Percentiles rank a stretch among this genome's conserved stretches.
These are phyloP conservation scores for Rhynchosporium agropyri DNA, from an alignment of 2,329 filamentous ascomycete species.

Conservation along the genomic window DNA sequence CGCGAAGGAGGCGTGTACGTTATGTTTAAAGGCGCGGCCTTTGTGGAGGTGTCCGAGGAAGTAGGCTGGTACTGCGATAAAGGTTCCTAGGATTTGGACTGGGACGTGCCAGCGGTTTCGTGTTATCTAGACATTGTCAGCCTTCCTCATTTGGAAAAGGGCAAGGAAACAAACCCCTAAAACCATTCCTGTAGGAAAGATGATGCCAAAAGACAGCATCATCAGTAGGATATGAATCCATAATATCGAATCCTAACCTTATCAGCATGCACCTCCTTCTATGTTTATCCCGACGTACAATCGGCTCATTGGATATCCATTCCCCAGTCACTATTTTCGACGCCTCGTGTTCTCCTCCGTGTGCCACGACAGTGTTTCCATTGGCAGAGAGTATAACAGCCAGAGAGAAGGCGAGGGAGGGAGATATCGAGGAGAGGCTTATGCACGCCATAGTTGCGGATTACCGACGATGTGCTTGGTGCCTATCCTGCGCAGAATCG, in stretches of 20 bases:
- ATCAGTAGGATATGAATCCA: conserved; percentile 95
- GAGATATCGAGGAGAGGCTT: conserved; percentile 4
- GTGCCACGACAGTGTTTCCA: conserved; percentile 11
- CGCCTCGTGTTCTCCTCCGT: conserved; percentile 16
- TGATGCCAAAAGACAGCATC: conserved; percentile 82
- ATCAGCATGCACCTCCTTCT: not conserved
- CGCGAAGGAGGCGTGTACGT: conserved; percentile 82
- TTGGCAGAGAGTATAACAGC: conserved; percentile 10
- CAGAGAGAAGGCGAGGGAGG: conserved; percentile 8
- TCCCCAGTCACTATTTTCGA: conserved; percentile 19
- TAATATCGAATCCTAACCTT: conserved; percentile 71
- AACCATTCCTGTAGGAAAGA: conserved; percentile 95
- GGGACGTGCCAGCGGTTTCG: conserved; percentile 95
- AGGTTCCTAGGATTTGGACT: conserved; percentile 73
- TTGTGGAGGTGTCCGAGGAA: conserved; percentile 90
- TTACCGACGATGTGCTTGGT: not conserved
- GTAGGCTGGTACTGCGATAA: conserved; percentile 80
- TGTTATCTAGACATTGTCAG: conserved; percentile 63
- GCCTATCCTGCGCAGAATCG: not conserved
- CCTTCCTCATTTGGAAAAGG: not conserved
- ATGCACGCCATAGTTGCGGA: conserved; percentile 5
- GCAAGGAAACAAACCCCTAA: conserved; percentile 67
- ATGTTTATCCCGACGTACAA: conserved; percentile 4
- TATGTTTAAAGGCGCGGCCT: conserved; percentile 80
- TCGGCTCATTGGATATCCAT: conserved; percentile 17